Conservation (phyloP, 1,139 yeast genomes). For the Candida glucosophila region DNA sequence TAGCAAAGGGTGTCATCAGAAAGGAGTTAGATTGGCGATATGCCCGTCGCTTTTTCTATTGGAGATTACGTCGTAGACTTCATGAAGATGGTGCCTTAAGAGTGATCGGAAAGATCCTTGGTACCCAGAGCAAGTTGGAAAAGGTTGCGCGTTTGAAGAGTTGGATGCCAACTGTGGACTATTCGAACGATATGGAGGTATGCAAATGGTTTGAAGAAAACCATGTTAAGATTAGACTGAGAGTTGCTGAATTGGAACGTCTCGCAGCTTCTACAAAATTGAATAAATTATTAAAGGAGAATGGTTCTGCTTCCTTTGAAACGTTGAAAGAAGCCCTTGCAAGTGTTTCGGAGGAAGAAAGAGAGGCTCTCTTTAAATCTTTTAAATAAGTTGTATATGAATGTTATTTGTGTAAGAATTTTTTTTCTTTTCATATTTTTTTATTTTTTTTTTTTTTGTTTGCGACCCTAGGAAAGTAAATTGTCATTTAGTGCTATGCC, state of each 20-base stretch:
- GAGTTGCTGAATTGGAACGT: slow-evolving; percentile 54
- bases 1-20: slow-evolving; percentile 85
- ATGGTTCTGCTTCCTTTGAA: slow-evolving; percentile 44
- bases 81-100: slow-evolving; percentile 83
- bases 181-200: slow-evolving; percentile 68
- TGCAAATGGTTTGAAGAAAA: slow-evolving; percentile 82
- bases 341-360: slow-evolving; percentile 52
- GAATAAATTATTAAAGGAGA: slow-evolving; percentile 50
- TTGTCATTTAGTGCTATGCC: too few relatives aligned
- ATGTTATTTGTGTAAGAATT: too few relatives aligned
- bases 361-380: slow-evolving; percentile 37
- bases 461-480: too few relatives aligned
- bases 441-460: too few relatives aligned
- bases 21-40: slow-evolving; percentile 80
- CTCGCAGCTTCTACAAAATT: slow-evolving; percentile 58
- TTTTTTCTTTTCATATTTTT: too few relatives aligned
- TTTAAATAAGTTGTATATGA: too few relatives aligned
- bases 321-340: slow-evolving; percentile 58
- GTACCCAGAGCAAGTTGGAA: slow-evolving; percentile 63
- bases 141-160: slow-evolving; percentile 80
- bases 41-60: slow-evolving; percentile 94
- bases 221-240: slow-evolving; percentile 53
- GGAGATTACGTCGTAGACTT: slow-evolving; percentile 96
- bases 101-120: slow-evolving; percentile 60
- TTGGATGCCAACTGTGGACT: slow-evolving; percentile 73